These are phyloP conservation scores for Mycena rosella DNA, from an alignment of 768 basidiomycete species.

Conservation along the genomic window DNA sequence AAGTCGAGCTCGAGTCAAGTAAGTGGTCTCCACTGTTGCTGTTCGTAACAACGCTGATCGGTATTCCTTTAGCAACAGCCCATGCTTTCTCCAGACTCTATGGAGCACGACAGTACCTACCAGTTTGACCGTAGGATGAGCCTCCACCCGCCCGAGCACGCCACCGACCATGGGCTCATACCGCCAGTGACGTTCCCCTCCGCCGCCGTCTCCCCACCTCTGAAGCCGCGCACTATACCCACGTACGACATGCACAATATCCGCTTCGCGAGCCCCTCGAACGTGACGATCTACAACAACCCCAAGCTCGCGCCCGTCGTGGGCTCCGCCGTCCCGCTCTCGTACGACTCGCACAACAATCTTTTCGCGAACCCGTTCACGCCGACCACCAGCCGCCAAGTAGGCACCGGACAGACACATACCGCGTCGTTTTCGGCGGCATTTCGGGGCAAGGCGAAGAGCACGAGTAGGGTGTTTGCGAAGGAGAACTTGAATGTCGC, in stretches of 20 bases:
- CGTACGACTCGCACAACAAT: constrained; percentile 31
- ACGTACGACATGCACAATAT: constrained; percentile 37
- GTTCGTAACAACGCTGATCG: neutral
- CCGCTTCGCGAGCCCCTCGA: constrained; percentile 35
- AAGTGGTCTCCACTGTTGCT: neutral
- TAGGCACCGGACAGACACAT: neutral
- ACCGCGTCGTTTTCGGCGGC: neutral
- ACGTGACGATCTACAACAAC: constrained; percentile 31
- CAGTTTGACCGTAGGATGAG: constrained; percentile 12
- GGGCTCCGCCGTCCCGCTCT: constrained; percentile 34
- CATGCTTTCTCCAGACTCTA: constrained; percentile 9
- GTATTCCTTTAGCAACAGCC: constrained; percentile 15
- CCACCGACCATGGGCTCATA: neutral
- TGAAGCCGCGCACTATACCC: constrained; percentile 3
- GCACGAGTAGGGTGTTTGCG: constrained; percentile 1
- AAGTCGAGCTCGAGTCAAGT: constrained; percentile 25
- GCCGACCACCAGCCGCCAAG: constrained; percentile 14
- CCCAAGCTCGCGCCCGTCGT: constrained; percentile 33
- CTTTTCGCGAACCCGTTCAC: constrained; percentile 29
- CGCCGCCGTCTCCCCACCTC: neutral
- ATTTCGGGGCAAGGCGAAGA: constrained; percentile 11
- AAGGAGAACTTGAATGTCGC: constrained; percentile 19
- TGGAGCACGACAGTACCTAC: constrained; percentile 2
- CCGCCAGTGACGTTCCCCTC: constrained; percentile 13
- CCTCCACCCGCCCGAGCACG: constrained; percentile 8